Conservation (phyloP, 2,329 filamentous ascomycete species). For the Cytospora piceicola region DNA sequence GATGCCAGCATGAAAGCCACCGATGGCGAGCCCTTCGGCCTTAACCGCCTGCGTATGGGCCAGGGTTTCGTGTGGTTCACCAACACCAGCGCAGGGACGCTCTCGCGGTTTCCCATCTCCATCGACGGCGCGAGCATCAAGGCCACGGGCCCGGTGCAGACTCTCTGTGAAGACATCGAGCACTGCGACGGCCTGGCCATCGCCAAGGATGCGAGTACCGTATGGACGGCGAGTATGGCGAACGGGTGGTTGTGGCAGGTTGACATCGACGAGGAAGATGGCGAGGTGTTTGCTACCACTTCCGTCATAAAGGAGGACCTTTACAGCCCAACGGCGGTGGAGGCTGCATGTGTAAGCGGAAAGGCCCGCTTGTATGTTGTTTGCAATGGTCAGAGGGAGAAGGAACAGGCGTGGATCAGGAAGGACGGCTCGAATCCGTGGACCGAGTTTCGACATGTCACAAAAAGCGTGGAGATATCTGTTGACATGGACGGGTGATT, state of each 20-base stretch:
- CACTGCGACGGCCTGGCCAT: constrained; percentile 19
- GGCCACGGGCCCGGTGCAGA: constrained; percentile 17
- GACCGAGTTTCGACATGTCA: constrained; percentile 13
- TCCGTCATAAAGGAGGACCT: constrained; percentile 15
- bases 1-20: constrained; percentile 8
- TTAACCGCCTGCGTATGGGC: constrained; percentile 20
- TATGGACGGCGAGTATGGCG: constrained; percentile 15
- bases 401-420: constrained; percentile 18
- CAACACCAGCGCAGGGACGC: constrained; percentile 22
- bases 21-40: constrained; percentile 15
- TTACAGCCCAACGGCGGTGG: constrained; percentile 22
- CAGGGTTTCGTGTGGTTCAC: constrained; percentile 17
- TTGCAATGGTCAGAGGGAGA: constrained; percentile 19
- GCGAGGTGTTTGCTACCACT: constrained; percentile 3
- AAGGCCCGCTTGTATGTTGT: constrained; percentile 14
- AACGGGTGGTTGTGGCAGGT: constrained; percentile 16
- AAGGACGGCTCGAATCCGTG: constrained; percentile 14
- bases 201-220: constrained; percentile 11
- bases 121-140: constrained; percentile 2
- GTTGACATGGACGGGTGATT: background rate
- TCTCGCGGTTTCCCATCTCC: constrained; percentile 21
- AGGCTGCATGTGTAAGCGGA: background rate
- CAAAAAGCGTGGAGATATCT: constrained; percentile 13
- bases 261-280: constrained; percentile 14
- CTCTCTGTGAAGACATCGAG: constrained; percentile 14